Evolutionary conservation across 116 monocot genomes (phyloP).

Genomic region (Papilionanthe hybrid): DNA sequence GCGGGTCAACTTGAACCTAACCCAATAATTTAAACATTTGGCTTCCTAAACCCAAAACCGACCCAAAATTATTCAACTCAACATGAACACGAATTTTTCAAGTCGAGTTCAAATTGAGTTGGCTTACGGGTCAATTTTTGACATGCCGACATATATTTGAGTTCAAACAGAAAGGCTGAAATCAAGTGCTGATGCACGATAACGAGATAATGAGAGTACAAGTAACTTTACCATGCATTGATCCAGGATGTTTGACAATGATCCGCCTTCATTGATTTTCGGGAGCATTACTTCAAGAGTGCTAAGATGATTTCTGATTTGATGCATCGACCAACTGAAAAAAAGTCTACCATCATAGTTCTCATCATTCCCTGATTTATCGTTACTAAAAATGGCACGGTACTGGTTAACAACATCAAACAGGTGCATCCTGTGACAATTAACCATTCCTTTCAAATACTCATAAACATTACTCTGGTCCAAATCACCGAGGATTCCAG

Average conservation of each 20-base stretch:
- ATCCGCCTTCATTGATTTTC: conserved; percentile 80
- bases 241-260: conserved; percentile 82
- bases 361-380: conserved; percentile 88
- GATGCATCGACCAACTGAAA: conserved; percentile 98
- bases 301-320: conserved; percentile 69
- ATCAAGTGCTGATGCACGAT: neutral
- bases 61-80: no score
- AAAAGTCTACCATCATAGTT: conserved; percentile 95
- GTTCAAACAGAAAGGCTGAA: neutral
- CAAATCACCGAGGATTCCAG: conserved; percentile 86
- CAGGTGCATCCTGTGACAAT: conserved; percentile 83
- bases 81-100: no score
- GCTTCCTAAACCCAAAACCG: no score
- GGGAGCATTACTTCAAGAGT: conserved; percentile 93
- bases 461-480: conserved; percentile 93
- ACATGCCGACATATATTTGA: neutral
- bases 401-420: conserved; percentile 99
- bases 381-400: conserved; percentile 87
- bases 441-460: conserved; percentile 86
- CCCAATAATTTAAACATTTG: no score
- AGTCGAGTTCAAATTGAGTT: no score
- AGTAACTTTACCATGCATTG: conserved; percentile 82
- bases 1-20: no score
- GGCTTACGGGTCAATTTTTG: no score
- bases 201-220: neutral